phyloP scores from a whole-genome alignment of 805 yeast species.

The Kluyveromyces nonfermentans region DNA sequence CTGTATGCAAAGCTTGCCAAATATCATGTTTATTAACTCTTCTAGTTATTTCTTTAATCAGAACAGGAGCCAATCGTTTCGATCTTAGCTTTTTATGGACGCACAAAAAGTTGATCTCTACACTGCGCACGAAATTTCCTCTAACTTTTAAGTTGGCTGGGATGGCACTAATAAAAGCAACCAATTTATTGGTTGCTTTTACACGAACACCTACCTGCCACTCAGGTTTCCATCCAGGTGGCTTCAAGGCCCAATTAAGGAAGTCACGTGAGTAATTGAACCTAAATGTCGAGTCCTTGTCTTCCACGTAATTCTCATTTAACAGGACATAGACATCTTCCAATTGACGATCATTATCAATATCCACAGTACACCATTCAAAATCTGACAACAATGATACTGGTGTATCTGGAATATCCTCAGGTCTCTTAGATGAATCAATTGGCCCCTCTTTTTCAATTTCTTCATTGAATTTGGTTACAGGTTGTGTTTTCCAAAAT shows the following conservation, averaged over 20 bases:
- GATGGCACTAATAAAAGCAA: conserved; percentile 87
- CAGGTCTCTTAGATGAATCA: conserved; percentile 56
- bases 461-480: conserved; percentile 61
- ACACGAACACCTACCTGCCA: conserved; percentile 96
- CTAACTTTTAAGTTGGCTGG: conserved; percentile 65
- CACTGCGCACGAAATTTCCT: conserved; percentile 46
- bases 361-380: conserved; percentile 80
- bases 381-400: conserved; percentile 66
- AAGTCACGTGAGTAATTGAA: conserved; percentile 80
- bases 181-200: conserved; percentile 60
- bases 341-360: conserved; percentile 44
- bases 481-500: conserved; percentile 98
- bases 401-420: conserved; percentile 63
- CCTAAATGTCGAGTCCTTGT: conserved; percentile 82
- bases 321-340: conserved; percentile 72
- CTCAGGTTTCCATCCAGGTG: conserved; percentile 84
- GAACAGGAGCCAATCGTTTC: conserved; percentile 89
- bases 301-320: conserved; percentile 91
- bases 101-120: conserved; percentile 88
- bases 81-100: conserved; percentile 88
- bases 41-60: conserved; percentile 90
- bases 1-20: conserved; percentile 96
- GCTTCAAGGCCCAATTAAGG: conserved; percentile 84
- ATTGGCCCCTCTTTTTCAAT: conserved; percentile 73
- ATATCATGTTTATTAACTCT: conserved; percentile 75